Evolutionary conservation across 352 stramenopile genomes (phyloP), one percentile per base, ranked within the genome.

Genomic region (Phytopythium montanum): DNA sequence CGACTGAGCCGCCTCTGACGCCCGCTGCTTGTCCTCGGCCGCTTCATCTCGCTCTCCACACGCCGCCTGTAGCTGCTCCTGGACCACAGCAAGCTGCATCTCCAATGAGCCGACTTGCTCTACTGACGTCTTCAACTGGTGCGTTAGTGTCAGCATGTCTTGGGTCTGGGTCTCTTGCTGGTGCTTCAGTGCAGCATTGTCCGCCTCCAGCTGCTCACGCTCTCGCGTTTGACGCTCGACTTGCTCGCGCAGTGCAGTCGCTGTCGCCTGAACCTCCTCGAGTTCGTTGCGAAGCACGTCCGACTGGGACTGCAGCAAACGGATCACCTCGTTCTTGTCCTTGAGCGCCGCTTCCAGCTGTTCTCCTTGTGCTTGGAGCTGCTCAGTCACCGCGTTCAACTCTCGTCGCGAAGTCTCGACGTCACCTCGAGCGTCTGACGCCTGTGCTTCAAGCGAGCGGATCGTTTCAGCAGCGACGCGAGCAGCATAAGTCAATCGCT

Each of bases 211-310:
- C 26, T 14, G 59, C 36, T 78, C 64, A 25, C 65, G 64, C 9
- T 49, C 56, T 33, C 67, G 63, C n/a, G 68, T 70, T 12, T 85
- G 66, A 25, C 78, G 63, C 13, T 66, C 56, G 33, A 85, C 51
- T 2, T 62, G 64, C 25, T 85, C 72, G 57, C 87, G 72, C 29
- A 87, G 23, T 14, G 82, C 75, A 10, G 78, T 65, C 7, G 75
- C 56, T 44, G 75, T 66, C 12, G 72, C 64, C 50, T 87, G 87
- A 14, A 87, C 45, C 0, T 76, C 75, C 51, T 88, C 87, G 54
- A 87, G 88, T 53, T 72, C 73, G n/a, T 23, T 49, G 45, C 88
- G 71, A 14, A 92, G 62, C n/a, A 87, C 79, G 61, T 85, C 78
- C 13, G 84, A 61, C 64, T 86, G 86, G 1, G 71, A 62, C 46